These are phyloP conservation scores for Exophiala calicioides DNA, from an alignment of 2,329 filamentous ascomycete genomes.

Conservation along the genomic window DNA sequence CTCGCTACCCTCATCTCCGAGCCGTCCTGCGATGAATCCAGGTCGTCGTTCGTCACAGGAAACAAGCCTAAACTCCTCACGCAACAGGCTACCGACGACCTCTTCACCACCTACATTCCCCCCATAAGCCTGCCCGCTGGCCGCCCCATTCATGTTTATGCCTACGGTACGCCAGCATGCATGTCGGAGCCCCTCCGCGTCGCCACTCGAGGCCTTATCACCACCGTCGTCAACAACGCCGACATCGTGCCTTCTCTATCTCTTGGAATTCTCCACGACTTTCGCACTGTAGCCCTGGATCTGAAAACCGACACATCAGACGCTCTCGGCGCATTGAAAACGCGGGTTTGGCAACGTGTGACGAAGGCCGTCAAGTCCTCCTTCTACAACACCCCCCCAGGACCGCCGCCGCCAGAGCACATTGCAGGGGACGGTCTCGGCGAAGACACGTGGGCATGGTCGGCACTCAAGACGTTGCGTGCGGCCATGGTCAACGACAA, in stretches of 20 bases:
- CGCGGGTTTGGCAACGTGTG: conserved; percentile 66
- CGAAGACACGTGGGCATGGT: conserved; percentile 69
- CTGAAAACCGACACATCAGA: conserved; percentile 71
- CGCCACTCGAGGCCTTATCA: conserved; percentile 72
- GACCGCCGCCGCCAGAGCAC: conserved; percentile 44
- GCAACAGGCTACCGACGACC: conserved; percentile 30
- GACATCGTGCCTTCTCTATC: conserved; percentile 75
- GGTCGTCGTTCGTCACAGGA: conserved; percentile 64
- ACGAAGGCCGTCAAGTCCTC: conserved; percentile 49
- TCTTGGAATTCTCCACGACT: conserved; percentile 71
- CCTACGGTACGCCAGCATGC: conserved; percentile 73
- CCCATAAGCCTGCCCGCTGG: conserved; percentile 61
- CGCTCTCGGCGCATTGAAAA: conserved; percentile 66
- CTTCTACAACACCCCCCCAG: conserved; percentile 31
- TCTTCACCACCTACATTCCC: conserved; percentile 34
- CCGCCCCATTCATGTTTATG: conserved; percentile 75
- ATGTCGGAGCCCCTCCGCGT: conserved; percentile 70
- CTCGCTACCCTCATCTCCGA: conserved; percentile 71
- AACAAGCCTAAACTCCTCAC: conserved; percentile 45
- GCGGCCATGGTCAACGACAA: conserved; percentile 69
- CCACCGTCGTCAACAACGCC: conserved; percentile 70
- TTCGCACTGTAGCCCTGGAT: conserved; percentile 69
- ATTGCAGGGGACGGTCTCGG: conserved; percentile 54
- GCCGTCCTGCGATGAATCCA: conserved; percentile 45
- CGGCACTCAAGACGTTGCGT: conserved; percentile 65